Percentiles rank a stretch among this genome's conserved stretches.
Evolutionary conservation across 805 yeast species (phyloP).

Genomic region (Spathaspora sp.): DNA sequence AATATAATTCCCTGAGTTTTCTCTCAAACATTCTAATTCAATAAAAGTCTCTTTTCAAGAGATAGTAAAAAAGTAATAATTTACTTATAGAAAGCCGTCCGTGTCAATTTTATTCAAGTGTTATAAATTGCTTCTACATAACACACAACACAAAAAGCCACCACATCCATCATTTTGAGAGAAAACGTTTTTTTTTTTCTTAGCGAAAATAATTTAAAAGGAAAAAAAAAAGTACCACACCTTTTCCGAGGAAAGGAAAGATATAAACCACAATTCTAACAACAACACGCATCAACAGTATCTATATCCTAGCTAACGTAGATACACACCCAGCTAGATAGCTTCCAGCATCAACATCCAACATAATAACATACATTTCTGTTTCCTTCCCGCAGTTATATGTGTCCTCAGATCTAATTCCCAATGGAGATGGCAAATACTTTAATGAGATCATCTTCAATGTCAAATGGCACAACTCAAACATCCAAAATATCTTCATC

Average conservation of each 20-base stretch:
- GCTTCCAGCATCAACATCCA: no score
- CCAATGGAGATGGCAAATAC: background rate
- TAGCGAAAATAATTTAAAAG: background rate
- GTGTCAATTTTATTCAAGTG: background rate
- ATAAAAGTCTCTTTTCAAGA: no score
- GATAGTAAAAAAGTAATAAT: no score
- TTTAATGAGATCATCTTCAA: background rate
- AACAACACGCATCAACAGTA: background rate
- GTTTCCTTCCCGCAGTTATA: no score
- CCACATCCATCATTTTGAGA: background rate
- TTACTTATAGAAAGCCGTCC: no score
- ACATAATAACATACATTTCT: no score
- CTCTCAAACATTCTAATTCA: no score
- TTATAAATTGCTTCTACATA: background rate
- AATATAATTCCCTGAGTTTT: background rate
- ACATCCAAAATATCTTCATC: background rate
- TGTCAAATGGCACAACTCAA: background rate
- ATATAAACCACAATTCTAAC: no score
- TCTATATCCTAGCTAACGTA: background rate
- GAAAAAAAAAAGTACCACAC: background rate
- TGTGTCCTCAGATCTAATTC: no score
- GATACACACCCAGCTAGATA: background rate
- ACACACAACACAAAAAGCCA: background rate
- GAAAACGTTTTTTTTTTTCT: background rate
- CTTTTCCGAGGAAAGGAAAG: no score